phyloP scores from a whole-genome alignment of 176 grass and related monocot genomes.

The Bolboschoenus planiculmis region DNA sequence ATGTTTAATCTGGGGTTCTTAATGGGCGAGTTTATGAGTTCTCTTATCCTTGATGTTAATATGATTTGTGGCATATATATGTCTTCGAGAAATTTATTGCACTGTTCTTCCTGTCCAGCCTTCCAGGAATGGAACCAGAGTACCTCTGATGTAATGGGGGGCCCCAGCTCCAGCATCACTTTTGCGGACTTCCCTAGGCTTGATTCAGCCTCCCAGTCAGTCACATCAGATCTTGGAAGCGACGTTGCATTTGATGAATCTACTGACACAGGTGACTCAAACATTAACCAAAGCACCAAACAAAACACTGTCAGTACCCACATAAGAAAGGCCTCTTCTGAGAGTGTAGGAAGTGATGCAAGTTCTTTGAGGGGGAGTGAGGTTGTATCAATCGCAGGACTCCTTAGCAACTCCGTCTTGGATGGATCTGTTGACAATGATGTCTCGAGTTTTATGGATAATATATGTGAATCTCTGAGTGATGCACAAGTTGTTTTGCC shows the following conservation, averaged over 20 bases:
- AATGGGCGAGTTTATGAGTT: background rate
- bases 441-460: conserved; percentile 48
- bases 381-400: conserved; percentile 48
- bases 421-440: conserved; percentile 46
- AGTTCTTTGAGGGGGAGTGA: conserved; percentile 96
- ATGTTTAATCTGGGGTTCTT: too few relatives aligned
- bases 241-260: conserved; percentile 29
- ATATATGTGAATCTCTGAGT: conserved; percentile 31
- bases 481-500: conserved; percentile 80
- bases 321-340: conserved; percentile 69
- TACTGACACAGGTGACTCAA: conserved; percentile 23
- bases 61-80: background rate
- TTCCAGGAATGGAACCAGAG: conserved; percentile 56
- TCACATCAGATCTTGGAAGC: conserved; percentile 26
- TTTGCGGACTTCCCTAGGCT: conserved; percentile 22
- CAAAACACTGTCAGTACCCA: conserved; percentile 44
- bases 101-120: conserved; percentile 44
- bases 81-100: conserved; percentile 12
- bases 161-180: conserved; percentile 30
- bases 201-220: conserved; percentile 24
- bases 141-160: conserved; percentile 43
- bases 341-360: conserved; percentile 87
- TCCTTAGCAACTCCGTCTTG: conserved; percentile 35
- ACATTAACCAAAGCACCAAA: conserved; percentile 18
- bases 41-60: conserved; percentile 3